A percentile compares a stretch with the other conserved stretches of the same genome.
Evolutionary conservation across 768 basidiomycete genomes (phyloP).

Genomic region (Russula brevipes): DNA sequence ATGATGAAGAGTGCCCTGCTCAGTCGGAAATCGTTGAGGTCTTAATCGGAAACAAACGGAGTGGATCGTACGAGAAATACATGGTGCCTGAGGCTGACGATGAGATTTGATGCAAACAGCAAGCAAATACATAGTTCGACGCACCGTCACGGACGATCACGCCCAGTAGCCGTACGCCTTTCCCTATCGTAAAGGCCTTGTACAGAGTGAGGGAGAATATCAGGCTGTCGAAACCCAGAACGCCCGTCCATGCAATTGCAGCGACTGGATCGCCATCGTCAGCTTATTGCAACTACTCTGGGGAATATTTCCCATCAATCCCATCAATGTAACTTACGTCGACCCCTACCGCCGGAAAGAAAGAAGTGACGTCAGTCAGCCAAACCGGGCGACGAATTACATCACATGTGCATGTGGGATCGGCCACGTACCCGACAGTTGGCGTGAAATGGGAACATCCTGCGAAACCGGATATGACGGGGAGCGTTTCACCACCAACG

Average conservation of each 20-base stretch:
- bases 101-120: not conserved
- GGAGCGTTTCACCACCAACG: not conserved
- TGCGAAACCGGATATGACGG: not conserved
- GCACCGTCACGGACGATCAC: slow-evolving; percentile 17
- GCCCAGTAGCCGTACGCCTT: slow-evolving; percentile 2
- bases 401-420: not conserved
- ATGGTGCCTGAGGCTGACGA: slow-evolving; percentile 1
- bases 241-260: slow-evolving; percentile 6
- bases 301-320: not conserved
- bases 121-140: not conserved
- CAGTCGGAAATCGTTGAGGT: not conserved
- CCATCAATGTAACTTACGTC: not conserved
- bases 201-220: slow-evolving; percentile 12
- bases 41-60: not conserved
- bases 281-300: not conserved
- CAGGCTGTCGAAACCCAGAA: slow-evolving; percentile 6
- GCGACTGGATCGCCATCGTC: not conserved
- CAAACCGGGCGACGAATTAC: not conserved
- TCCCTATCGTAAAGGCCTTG: slow-evolving; percentile 6
- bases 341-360: not conserved
- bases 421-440: not conserved
- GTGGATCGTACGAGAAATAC: slow-evolving; percentile 11
- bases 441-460: slow-evolving; percentile 6
- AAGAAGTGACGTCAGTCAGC: not conserved
- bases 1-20: slow-evolving; percentile 9